Base-by-base conservation (phyloP, 2,329 filamentous ascomycete species). In the Thielaviopsis ethacetica region DNA sequence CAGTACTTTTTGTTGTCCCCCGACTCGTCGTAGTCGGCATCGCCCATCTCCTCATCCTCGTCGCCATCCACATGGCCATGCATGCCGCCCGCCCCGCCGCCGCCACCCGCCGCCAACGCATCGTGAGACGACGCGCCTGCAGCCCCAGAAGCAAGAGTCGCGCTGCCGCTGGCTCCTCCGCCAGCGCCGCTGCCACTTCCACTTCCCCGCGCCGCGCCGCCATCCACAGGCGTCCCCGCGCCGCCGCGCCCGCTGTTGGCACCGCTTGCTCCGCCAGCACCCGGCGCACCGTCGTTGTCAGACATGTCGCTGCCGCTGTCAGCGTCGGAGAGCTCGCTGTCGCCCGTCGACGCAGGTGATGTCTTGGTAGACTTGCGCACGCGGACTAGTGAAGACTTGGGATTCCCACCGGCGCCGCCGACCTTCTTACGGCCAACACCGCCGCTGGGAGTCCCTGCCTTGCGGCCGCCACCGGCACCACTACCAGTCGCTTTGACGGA, bases 1-100 rank as follows among this genome's bases (percentile, higher is more conserved):
- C 88, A 93, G 71, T 93, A 93, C 69, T 88, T 87, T 67, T 86
- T 84, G 70, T 90, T 86, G 63, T 85, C 84, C 58, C 82, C 83
- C 50, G 84, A 85, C 59, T 88, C 85, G 55, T 88, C 85, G 34
- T 85, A 83, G 22, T 81, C 76, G 9, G 73, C 77, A 59, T 76
- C 77, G 27, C 78, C 78, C 65, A 81, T 71, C 61, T 71, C 68
- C 65, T 81, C 82, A 64, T 83, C 76, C 57, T 75, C 73, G 34
- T 76, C 72, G 49, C 66, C 68, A 55, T 72, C 67, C 62, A 71
- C 71, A 67, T 66, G 57, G 74, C 72, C 27, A 27, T 41, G 26
- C 2, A 24, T 51, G 52, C 26, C 19, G 57, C 61, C 64, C 67
- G 67, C 24, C 67, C 68, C 60, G 67, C 38, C 60, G 67, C 38